Evolutionary conservation across 768 basidiomycete species (phyloP).

Genomic region (Stropharia rugosoannulata): DNA sequence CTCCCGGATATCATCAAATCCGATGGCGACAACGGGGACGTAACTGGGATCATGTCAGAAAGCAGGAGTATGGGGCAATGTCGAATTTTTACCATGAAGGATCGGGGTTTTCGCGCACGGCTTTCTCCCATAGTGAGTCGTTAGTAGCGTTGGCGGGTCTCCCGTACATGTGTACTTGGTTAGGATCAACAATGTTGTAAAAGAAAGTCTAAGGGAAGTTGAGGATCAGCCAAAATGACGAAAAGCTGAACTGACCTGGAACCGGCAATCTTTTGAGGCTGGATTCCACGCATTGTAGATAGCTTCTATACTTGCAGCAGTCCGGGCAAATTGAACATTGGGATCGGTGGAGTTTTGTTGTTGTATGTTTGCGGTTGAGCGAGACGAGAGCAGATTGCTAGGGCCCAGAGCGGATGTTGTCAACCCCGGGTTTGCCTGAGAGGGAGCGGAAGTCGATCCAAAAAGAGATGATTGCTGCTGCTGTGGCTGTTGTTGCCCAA

Average conservation of each 20-base stretch:
- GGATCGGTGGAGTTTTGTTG: constrained; percentile 59
- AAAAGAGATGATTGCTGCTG: constrained; percentile 27
- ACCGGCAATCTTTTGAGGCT: constrained; percentile 65
- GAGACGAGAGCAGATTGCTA: constrained; percentile 36
- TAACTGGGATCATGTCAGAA: constrained; percentile 40
- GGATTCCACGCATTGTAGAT: constrained; percentile 75
- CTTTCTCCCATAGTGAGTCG: constrained; percentile 76
- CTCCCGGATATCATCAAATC: constrained; percentile 78
- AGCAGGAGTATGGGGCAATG: background rate
- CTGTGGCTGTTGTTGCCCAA: constrained; percentile 22
- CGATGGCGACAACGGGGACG: constrained; percentile 77
- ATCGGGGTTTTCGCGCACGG: constrained; percentile 79
- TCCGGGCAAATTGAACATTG: constrained; percentile 52
- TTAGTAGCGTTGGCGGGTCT: constrained; percentile 73
- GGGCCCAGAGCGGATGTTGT: constrained; percentile 30
- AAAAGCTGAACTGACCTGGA: constrained; percentile 56
- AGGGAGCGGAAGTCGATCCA: constrained; percentile 28
- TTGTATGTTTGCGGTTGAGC: constrained; percentile 30
- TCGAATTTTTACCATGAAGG: constrained; percentile 57
- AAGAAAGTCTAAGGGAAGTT: constrained; percentile 61
- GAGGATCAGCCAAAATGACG: background rate
- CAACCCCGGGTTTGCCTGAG: constrained; percentile 19
- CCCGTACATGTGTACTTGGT: constrained; percentile 61
- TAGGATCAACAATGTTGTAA: constrained; percentile 80
- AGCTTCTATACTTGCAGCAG: constrained; percentile 59